Base-by-base conservation (phyloP, 176 grass and related monocot genomes). In the Triticum monococcum region DNA sequence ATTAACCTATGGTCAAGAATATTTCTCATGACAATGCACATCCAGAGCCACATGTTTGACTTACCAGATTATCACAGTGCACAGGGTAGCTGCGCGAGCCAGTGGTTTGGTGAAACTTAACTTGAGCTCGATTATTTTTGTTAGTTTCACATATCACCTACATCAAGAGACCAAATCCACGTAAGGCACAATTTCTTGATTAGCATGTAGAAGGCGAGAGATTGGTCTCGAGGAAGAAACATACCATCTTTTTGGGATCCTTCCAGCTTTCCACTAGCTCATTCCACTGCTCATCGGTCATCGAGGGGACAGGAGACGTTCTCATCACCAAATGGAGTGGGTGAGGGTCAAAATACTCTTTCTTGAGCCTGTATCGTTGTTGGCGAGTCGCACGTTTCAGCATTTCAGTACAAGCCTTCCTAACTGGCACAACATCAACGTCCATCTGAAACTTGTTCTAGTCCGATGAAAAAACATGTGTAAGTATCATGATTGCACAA, bases 361-460 rank as follows among this genome's bases (percentile, higher is more conserved):
- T 24, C 13, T 80, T 80, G 1, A 64, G 35, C 59, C 59, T 43
- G 3, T 80, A 9, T 17, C 30, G 3, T 3, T 64, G n/a, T 5
- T 64, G 35, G 30, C n/a, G 23, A 75, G 48, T 22, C 0, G 41
- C 72, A 9, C 0, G 1, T 43, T 52, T 75, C 72, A 75, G 25
- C 72, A 75, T 75, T 17, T 75, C 2, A 11, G 4, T 8, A 24
- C 65, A 82, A 20, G 65, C 46, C 28, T 71, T 82, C 16, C 24
- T 56, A 31, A 82, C 22, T 36, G 2, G 20, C 1, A 7, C 16
- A 71, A 0, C 80, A 2, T 13, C 11, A 56, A 12, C 23, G 20
- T 82, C 8, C 2, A 82, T 71, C 22, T 82, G 12, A 57, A 82
- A 82, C 80, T 71, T 82, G 12, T 66, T 43, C 65, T 56, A 37